Evolutionary conservation across 345 rosid genomes (phyloP).

Genomic region (Jatropha curcas): DNA sequence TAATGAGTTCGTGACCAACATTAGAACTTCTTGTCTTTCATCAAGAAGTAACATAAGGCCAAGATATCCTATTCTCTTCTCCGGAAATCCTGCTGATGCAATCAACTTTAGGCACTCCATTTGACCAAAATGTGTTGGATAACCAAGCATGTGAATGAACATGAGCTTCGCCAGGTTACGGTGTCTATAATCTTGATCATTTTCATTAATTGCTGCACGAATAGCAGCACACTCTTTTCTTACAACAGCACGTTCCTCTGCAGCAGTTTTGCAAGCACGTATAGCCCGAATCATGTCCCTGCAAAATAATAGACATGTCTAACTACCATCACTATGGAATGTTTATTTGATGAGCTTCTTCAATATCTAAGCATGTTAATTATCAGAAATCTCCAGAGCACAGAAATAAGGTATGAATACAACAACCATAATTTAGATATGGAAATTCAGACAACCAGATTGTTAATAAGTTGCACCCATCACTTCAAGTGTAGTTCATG

Average conservation of each 20-base stretch:
- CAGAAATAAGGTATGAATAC: background rate
- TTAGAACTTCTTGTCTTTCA: slow-evolving; percentile 98
- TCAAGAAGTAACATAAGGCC: slow-evolving; percentile 98
- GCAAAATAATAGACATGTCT: slow-evolving; percentile 25
- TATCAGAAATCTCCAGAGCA: background rate
- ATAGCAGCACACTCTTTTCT: slow-evolving; percentile 98
- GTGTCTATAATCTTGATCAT: slow-evolving; percentile 89
- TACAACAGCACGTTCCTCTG: slow-evolving; percentile 97
- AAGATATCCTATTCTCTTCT: slow-evolving; percentile 98
- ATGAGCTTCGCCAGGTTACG: slow-evolving; percentile 97
- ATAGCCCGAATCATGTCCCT: slow-evolving; percentile 99
- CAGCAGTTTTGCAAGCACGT: slow-evolving; percentile 98
- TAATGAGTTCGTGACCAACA: slow-evolving; percentile 98
- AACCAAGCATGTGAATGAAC: slow-evolving; percentile 99
- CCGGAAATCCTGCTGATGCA: slow-evolving; percentile 96
- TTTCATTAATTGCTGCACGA: slow-evolving; percentile 83
- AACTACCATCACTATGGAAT: background rate
- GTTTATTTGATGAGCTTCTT: background rate
- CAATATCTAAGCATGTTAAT: background rate
- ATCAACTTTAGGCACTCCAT: slow-evolving; percentile 98
- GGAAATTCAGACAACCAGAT: background rate
- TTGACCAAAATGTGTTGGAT: slow-evolving; percentile 99
- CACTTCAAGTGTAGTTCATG: too few species aligned
- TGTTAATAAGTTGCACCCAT: background rate
- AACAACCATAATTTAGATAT: background rate